These are phyloP conservation scores for Vaccinium macrocarpon DNA, from an alignment of 148 eudicot species.

Conservation along the genomic window DNA sequence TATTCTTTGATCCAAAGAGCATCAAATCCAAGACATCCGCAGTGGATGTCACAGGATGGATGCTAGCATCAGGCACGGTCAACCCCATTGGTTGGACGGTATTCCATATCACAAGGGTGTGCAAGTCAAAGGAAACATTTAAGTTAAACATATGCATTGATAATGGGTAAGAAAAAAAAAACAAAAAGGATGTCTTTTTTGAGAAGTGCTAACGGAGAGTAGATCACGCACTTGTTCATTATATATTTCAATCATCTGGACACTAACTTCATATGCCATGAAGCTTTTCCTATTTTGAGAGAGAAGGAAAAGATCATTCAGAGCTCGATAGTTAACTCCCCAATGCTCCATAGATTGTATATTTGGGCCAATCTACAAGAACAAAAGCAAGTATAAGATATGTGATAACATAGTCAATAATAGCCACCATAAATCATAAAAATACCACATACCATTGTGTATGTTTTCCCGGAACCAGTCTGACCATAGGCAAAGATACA, in stretches of 20 bases:
- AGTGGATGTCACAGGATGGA: conserved; percentile 86
- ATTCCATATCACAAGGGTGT: conserved; percentile 94
- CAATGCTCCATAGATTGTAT: conserved; percentile 60
- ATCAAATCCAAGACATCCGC: conserved; percentile 81
- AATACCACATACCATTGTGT: conserved; percentile 67
- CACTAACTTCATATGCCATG: conserved; percentile 66
- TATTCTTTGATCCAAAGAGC: conserved; percentile 86
- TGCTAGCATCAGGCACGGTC: conserved; percentile 97
- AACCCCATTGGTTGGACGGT: conserved; percentile 89
- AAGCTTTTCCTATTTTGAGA: conserved; percentile 72
- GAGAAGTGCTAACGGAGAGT: conserved; percentile 53
- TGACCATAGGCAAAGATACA: conserved; percentile 97
- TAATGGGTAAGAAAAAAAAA: background rate
- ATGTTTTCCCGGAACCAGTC: conserved; percentile 96
- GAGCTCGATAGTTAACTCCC: conserved; percentile 90
- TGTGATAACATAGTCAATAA: background rate
- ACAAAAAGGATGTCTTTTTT: conserved; percentile 80
- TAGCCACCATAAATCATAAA: conserved; percentile 3
- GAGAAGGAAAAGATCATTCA: conserved; percentile 77
- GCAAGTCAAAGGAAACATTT: conserved; percentile 61
- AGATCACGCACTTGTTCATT: conserved; percentile 96
- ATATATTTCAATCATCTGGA: conserved; percentile 91
- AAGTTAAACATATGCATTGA: background rate
- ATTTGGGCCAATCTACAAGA: conserved; percentile 73
- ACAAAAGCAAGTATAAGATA: background rate